Conservation (phyloP, 208 protist genomes). For the Acanthamoeba pearcei region DNA sequence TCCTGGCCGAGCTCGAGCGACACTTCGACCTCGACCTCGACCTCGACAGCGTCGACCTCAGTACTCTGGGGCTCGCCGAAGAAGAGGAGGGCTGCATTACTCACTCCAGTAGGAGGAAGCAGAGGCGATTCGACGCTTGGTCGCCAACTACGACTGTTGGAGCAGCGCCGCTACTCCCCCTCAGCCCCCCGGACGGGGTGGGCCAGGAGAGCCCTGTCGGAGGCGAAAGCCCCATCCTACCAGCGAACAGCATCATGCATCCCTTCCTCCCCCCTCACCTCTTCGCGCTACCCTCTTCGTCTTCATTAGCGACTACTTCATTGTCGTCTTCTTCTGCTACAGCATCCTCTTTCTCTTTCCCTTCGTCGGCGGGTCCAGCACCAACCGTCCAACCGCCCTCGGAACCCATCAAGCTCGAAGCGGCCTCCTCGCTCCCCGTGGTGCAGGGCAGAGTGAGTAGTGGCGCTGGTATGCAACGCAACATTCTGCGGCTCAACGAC, state of each 20-base stretch:
- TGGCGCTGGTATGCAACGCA: not conserved
- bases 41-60: not conserved
- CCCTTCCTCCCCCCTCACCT: not conserved
- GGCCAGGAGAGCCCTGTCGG: constrained; percentile 13
- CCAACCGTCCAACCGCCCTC: not conserved
- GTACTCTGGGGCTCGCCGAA: not conserved
- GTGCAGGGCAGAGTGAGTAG: not conserved
- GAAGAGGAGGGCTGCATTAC: not conserved
- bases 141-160: not conserved
- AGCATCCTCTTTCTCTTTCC: not conserved
- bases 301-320: not conserved
- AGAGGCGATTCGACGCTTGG: too few species aligned
- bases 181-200: not conserved
- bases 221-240: not conserved
- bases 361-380: too few species aligned
- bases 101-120: not conserved
- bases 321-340: not conserved
- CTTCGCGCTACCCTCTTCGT: not conserved
- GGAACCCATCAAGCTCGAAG: not conserved
- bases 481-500: not conserved
- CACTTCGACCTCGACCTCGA: constrained; percentile 21
- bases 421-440: not conserved
- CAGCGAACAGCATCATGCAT: not conserved
- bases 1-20: constrained; percentile 8
- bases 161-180: not conserved